Evolutionary conservation across 352 stramenopile species (phyloP).

Genomic region (Pythium folliculosum): DNA sequence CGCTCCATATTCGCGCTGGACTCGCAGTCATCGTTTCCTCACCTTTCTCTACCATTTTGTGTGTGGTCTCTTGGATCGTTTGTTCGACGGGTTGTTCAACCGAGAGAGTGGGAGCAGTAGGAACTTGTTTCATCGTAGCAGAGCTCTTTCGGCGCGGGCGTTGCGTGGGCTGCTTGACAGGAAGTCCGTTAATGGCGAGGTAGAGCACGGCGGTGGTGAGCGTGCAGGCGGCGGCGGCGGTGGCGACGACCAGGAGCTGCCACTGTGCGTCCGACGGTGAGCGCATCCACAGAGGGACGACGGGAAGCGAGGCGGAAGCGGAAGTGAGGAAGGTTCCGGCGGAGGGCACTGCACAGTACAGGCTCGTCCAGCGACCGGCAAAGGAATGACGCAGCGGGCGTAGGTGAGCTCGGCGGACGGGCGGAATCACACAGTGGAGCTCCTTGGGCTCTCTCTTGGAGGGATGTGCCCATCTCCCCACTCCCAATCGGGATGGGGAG

Average conservation of each 20-base stretch:
- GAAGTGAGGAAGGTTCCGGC: conserved; percentile 3
- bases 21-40: no score
- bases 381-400: neutral
- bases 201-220: conserved; percentile 60
- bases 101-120: neutral
- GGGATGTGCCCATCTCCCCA: conserved; percentile 16
- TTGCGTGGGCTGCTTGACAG: conserved; percentile 18
- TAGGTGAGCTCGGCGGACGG: conserved; percentile 1
- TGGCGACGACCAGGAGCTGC: conserved; percentile 32
- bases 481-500: neutral
- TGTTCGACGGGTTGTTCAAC: neutral
- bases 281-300: conserved; percentile 26
- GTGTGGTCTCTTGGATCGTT: neutral
- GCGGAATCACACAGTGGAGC: neutral
- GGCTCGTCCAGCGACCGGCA: conserved; percentile 1
- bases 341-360: no score
- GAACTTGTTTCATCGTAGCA: neutral
- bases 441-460: neutral
- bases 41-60: conserved; percentile 22
- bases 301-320: conserved; percentile 11
- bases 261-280: conserved; percentile 24
- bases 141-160: neutral
- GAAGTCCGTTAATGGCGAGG: conserved; percentile 33
- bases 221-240: conserved; percentile 53
- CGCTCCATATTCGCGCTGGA: no score